Conservation (phyloP, 169 alveolate genomes). For the Plasmodium berghei region DNA sequence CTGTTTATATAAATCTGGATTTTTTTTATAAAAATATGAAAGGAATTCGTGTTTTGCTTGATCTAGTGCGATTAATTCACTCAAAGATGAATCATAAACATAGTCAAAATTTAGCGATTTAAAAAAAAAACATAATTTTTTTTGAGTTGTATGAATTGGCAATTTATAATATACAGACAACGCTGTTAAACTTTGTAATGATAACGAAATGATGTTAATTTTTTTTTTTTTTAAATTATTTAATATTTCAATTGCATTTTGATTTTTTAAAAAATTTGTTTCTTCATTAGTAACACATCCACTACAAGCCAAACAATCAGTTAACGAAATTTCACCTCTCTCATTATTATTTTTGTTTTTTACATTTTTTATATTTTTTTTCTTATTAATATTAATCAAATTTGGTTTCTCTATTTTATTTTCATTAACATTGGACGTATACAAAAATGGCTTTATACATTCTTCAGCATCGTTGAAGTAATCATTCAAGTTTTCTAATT, state of each 20-base stretch:
- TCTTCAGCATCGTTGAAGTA: conserved; percentile 88
- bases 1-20: not conserved
- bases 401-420: conserved; percentile 37
- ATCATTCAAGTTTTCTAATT: conserved; percentile 88
- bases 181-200: conserved; percentile 89
- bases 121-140: conserved; percentile 76
- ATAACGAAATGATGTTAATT: conserved; percentile 83
- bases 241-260: conserved; percentile 86
- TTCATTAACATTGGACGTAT: conserved; percentile 74
- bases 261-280: conserved; percentile 87
- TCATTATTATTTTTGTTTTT: conserved; percentile 12
- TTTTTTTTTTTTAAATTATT: conserved; percentile 53
- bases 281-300: conserved; percentile 95
- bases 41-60: conserved; percentile 73
- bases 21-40: conserved; percentile 28
- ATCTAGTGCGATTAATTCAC: conserved; percentile 73
- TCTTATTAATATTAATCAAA: conserved; percentile 46
- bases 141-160: conserved; percentile 52
- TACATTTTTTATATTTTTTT: not conserved
- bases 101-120: conserved; percentile 73
- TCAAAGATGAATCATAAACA: conserved; percentile 76
- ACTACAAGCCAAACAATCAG: conserved; percentile 94
- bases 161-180: conserved; percentile 80
- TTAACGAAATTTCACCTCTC: conserved; percentile 75
- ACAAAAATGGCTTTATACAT: conserved; percentile 86